Evolutionary conservation across 2,329 filamentous ascomycete genomes (phyloP), one percentile per base, ranked within the genome.

Genomic region (Fusarium ramigenum): DNA sequence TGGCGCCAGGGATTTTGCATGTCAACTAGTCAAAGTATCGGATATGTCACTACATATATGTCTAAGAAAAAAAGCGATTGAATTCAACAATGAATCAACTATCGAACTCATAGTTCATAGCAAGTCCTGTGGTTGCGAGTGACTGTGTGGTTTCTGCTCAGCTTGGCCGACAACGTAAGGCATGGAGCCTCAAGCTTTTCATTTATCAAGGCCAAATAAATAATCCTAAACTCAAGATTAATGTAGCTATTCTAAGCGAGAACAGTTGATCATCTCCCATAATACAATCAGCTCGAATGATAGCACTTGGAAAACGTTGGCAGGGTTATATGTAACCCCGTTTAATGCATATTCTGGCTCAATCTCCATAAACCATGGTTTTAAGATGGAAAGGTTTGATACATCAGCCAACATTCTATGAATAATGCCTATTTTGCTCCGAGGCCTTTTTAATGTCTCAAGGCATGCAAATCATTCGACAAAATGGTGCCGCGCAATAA

Each of bases 341-440:
- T 57, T 77, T 72, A 39, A 32, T 72, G 64, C 74, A 77, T 74
- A 63, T 19, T 14, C 25, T 36, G 53, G 64, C 14, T 40, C 42
- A 25, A n/a, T 28, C n/a, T 39, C 30, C 30, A 30, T n/a, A 34
- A 28, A 25, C 16, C 25, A 36, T 7, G 37, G 32, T 52, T 30
- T 36, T 34, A 15, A 50, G 19, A 34, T 42, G 23, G 44, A 40
- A 40, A 42, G 19, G 25, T 30, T 30, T n/a, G 36, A 53, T 54
- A 50, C 16, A 44, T 18, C 44, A 49, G 63, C 46, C 43, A 43
- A 50, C 32, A 50, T 21, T 59, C 18, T 18, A 30, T 60, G 47
- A 66, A 76, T 61, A 44, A 74, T 74, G 73, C 59, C 62, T 59
- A 32, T 58, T 37, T 44, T 62, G 49, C 52, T 54, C 67, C 65